Evolutionary conservation across 1,284 basidiomycete genomes (phyloP).

Genomic region (Rhodotorula sp.): DNA sequence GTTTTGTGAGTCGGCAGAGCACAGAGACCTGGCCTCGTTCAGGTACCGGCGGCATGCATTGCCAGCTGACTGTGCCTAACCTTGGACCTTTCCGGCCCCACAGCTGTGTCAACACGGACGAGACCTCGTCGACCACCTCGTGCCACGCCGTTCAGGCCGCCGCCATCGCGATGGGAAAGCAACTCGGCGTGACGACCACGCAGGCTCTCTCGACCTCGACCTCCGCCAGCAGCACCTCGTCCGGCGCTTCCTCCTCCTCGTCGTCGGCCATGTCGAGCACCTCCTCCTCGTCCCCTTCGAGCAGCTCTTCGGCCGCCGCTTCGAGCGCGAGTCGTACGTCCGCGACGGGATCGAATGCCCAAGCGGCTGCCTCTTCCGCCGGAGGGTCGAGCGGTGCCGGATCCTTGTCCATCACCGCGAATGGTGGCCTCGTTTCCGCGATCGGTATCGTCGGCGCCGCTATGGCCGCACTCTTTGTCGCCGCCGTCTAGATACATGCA

Average conservation of each 20-base stretch:
- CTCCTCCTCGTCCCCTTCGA: background rate
- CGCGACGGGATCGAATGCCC: background rate
- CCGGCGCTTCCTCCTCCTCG: slow-evolving; percentile 7
- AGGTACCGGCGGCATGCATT: background rate
- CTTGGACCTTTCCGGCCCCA: background rate
- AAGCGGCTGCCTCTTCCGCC: background rate
- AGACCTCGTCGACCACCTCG: slow-evolving; percentile 6
- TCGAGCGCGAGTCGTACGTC: background rate
- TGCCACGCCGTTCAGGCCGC: slow-evolving; percentile 20
- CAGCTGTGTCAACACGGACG: slow-evolving; percentile 37
- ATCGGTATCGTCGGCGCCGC: background rate
- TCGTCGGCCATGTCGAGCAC: background rate
- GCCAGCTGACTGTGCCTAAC: background rate
- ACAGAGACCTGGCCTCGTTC: background rate
- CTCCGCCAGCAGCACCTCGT: background rate
- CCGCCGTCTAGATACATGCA: too few relatives aligned
- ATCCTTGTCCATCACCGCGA: background rate
- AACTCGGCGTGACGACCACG: slow-evolving; percentile 19
- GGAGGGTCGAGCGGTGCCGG: background rate
- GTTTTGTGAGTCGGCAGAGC: slow-evolving; percentile 18
- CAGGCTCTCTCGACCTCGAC: background rate
- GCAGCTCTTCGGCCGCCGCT: background rate
- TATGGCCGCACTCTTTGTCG: background rate
- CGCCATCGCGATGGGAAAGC: slow-evolving; percentile 21
- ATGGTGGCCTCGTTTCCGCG: too few relatives aligned